Evolutionary conservation across 2,329 filamentous ascomycete species (phyloP).

Genomic region (Cercospora beticola): DNA sequence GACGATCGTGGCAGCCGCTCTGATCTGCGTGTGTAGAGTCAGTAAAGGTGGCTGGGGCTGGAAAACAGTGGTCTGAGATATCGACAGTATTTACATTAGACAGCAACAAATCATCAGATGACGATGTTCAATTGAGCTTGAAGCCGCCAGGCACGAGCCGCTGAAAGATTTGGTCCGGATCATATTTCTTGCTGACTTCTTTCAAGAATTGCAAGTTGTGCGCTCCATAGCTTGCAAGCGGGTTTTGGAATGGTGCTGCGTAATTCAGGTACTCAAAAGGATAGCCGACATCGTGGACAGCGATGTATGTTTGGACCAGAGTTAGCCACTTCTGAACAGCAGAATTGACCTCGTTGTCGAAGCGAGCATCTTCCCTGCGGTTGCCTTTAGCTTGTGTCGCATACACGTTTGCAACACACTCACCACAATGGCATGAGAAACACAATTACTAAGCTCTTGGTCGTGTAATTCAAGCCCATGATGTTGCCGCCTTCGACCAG

Average conservation of each 20-base stretch:
- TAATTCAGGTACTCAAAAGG: slow-evolving; percentile 39
- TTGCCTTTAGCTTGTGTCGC: background rate
- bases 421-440: slow-evolving; percentile 9
- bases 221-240: slow-evolving; percentile 37
- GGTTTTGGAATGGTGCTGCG: slow-evolving; percentile 39
- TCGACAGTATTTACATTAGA: slow-evolving; percentile 6
- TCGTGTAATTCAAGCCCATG: slow-evolving; percentile 19
- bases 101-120: background rate
- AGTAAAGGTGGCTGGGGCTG: slow-evolving; percentile 32
- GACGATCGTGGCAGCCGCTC: slow-evolving; percentile 29
- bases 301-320: slow-evolving; percentile 6
- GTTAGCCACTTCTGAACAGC: slow-evolving; percentile 9
- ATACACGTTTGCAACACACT: background rate
- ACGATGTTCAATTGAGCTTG: slow-evolving; percentile 28
- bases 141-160: slow-evolving; percentile 39
- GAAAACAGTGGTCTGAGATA: slow-evolving; percentile 19
- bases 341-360: slow-evolving; percentile 4
- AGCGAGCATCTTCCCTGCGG: slow-evolving; percentile 6
- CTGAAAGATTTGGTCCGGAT: slow-evolving; percentile 41
- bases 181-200: slow-evolving; percentile 38
- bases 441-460: slow-evolving; percentile 15
- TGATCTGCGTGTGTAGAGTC: slow-evolving; percentile 30
- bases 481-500: slow-evolving; percentile 5
- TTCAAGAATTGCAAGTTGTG: slow-evolving; percentile 33
- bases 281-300: slow-evolving; percentile 12